Conservation (phyloP, 345 rosid species). For the Arabidopsis arenosa region DNA sequence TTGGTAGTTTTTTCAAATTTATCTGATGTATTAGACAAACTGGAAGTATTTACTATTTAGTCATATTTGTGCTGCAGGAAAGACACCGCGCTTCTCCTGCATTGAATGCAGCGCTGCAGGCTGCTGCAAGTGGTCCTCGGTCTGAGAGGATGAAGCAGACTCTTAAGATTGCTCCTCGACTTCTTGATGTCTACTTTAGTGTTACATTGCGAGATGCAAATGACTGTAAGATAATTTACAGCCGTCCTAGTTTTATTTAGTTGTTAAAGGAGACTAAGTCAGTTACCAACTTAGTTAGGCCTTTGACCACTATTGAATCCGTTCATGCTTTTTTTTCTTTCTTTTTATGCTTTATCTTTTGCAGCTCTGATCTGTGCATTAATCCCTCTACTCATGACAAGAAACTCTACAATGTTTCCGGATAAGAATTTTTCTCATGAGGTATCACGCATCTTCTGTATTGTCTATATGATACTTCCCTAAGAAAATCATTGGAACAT, state of each 20-base stretch:
- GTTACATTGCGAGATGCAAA: conserved; percentile 72
- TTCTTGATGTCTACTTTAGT: conserved; percentile 77
- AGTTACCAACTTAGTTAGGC: conserved; percentile 11
- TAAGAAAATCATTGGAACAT: background rate
- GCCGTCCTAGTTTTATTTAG: conserved; percentile 2
- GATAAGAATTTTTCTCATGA: conserved; percentile 77
- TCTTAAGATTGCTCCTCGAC: conserved; percentile 69
- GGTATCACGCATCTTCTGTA: conserved; percentile 51
- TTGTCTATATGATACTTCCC: conserved; percentile 12
- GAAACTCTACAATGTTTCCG: conserved; percentile 75
- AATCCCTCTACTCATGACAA: conserved; percentile 84
- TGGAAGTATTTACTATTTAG: background rate
- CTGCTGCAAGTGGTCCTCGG: conserved; percentile 65
- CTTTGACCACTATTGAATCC: background rate
- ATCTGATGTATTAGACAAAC: background rate
- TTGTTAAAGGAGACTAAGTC: background rate
- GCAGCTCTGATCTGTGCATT: conserved; percentile 91
- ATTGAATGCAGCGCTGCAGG: conserved; percentile 72
- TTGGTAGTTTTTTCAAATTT: background rate
- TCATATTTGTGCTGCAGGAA: conserved; percentile 61
- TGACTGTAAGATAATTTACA: conserved; percentile 65
- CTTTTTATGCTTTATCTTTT: conserved; percentile 20
- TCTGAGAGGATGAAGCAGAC: conserved; percentile 82
- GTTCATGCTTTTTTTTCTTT: conserved; percentile 19
- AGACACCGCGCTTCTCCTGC: conserved; percentile 84